Conservation (phyloP, 305 asterid species). For the Solanum hybrid region DNA sequence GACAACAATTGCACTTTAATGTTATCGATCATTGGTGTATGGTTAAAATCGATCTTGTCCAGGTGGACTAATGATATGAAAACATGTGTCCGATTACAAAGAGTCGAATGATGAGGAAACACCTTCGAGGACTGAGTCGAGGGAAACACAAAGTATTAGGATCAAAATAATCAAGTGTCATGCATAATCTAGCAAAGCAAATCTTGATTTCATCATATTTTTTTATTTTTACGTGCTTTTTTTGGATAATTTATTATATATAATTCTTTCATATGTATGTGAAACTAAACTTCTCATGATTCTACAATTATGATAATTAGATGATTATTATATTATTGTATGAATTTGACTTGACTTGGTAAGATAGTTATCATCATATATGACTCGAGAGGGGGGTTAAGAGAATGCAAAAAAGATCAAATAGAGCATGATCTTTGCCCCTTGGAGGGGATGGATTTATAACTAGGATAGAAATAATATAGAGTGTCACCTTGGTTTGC, state of each 20-base stretch:
- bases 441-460: not conserved
- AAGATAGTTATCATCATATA: too few species aligned
- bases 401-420: too few species aligned
- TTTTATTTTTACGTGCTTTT: too few species aligned
- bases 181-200: not conserved
- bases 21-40: not conserved
- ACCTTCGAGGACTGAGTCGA: not conserved
- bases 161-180: not conserved
- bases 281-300: not conserved
- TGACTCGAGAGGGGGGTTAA: too few species aligned
- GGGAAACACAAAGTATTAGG: not conserved
- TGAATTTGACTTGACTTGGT: too few species aligned
- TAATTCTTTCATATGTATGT: too few species aligned
- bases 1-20: not conserved
- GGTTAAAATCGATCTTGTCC: not conserved
- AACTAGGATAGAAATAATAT: not conserved
- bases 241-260: not conserved
- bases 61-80: not conserved
- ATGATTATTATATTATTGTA: too few species aligned
- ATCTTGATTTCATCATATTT: not conserved
- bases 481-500: not conserved
- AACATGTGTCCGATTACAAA: not conserved
- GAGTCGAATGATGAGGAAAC: not conserved
- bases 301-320: too few species aligned
- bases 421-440: not conserved